Evolutionary conservation across 305 asterid genomes (phyloP), one percentile per base, ranked within the genome.

Genomic region (Fraxinus baroniana): DNA sequence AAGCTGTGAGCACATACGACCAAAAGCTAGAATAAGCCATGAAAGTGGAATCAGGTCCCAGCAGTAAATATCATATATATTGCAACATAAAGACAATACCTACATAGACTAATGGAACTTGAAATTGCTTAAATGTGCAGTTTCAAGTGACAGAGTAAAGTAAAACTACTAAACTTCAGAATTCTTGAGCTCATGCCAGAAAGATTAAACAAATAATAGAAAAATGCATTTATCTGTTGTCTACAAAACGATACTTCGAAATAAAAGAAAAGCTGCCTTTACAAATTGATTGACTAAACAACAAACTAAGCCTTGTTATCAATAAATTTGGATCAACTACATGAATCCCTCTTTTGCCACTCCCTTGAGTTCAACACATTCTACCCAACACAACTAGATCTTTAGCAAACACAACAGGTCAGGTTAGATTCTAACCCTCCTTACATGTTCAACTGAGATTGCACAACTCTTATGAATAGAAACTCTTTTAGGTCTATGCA

Each of bases 1-100:
- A 85, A 74, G 79, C 98, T 94, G 97, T 82, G 76, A 85, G 80
- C 82, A 83, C 82, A 90, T 77, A 82, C 79, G 81, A 84, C 74
- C 86, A 89, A 78, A 81, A 78, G 85, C 73, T 71, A 85, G 82
- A 83, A 71, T 85, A 78, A 85, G 90, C 83, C 77, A 79, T 77
- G 79, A 80, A 73, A 71, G 79, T 80, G 66, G 33, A 79, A 83
- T 78, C 52, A 81, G 81, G 73, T 41, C 73, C 81, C 76, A 77
- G 20, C 60, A 77, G 28, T 75, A 76, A 84, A 75, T 77, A 77
- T 20, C 64, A 80, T 12, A 57, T 66, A 86, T 37, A 46, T 78
- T 76, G 84, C 70, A 39, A 60, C 52, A 72, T n/a, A 57, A n/a
- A 18, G 28, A 57, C 26, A 57, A 57, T 57, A 18, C 66, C 66